Base-by-base conservation (phyloP, 2,329 filamentous ascomycete genomes). In the Sphaceloma murrayae region DNA sequence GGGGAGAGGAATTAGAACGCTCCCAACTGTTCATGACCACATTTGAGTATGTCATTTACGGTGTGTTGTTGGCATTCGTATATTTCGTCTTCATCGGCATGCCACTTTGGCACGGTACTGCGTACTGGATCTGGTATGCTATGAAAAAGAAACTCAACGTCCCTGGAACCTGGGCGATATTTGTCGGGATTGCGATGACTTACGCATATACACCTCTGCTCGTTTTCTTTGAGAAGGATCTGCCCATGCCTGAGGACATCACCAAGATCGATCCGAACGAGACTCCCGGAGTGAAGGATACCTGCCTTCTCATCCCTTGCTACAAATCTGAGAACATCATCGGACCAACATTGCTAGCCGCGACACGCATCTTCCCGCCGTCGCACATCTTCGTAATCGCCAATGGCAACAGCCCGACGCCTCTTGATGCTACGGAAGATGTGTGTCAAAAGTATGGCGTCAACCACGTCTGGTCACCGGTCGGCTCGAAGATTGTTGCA, bases 401-500 rank as follows among this genome's bases (percentile, higher is more conserved):
- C 1, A 72, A 72, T 45, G 69, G 69, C 24, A 69, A 71, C 52
- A 66, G 62, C 11, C 58, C 63, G 1, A 64, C 58, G 0, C 68
- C 69, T 1, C 54, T 71, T 1, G 69, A 72, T 49, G 60, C 68
- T 26, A 72, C 69, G 0, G 67, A 68, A 45, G 62, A 66, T 2
- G 57, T 72, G 13, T 70, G 67, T 48, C 53, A 52, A 1, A 51
- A 52, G 1, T 69, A 65, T 33, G 66, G 65, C 8, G 68, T 71
- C 10, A 68, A 69, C 43, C 67, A 72, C 47, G 55, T 70, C 36
- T 72, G 69, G 68, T 63, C 60, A 4, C 67, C 68, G 0, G 60
- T 71, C 7, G 68, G 68, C 1, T 68, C 64, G 0, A 72, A 72
- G 51, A 68, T 71, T 30, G 62, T 69, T 3, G 69, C 69, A 1